A percentile compares a stretch with the other conserved stretches of the same genome.
Evolutionary conservation across 805 yeast genomes (phyloP).

Genomic region (Lachancea lanzarotensis): DNA sequence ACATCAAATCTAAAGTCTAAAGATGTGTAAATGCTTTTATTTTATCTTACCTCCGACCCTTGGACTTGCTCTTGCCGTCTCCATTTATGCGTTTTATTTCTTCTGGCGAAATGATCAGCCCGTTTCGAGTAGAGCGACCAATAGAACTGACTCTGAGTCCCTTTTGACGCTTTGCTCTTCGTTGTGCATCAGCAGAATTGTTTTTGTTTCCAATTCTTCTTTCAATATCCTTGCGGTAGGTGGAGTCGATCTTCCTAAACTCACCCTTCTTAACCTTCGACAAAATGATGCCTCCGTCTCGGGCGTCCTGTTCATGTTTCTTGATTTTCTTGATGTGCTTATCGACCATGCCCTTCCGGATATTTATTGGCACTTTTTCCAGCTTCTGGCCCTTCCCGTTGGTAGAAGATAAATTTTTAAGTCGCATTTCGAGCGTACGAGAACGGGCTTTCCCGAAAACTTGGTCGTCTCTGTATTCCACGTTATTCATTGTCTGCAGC

Average conservation of each 20-base stretch:
- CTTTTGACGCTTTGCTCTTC: slow-evolving; percentile 48
- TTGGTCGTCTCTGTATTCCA: slow-evolving; percentile 36
- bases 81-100: slow-evolving; percentile 53
- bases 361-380: slow-evolving; percentile 82
- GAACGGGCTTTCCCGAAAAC: slow-evolving; percentile 65
- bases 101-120: slow-evolving; percentile 58
- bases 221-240: slow-evolving; percentile 33
- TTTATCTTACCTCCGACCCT: not conserved
- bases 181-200: slow-evolving; percentile 41
- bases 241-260: slow-evolving; percentile 50
- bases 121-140: slow-evolving; percentile 74
- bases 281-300: slow-evolving; percentile 84
- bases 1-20: too few species aligned
- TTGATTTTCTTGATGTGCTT: slow-evolving; percentile 46
- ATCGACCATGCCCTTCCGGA: slow-evolving; percentile 76
- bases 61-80: not conserved
- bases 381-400: slow-evolving; percentile 38
- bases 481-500: slow-evolving; percentile 47
- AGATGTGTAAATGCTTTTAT: too few species aligned
- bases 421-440: slow-evolving; percentile 54
- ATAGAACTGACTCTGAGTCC: slow-evolving; percentile 73
- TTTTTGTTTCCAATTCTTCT: slow-evolving; percentile 43
- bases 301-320: slow-evolving; percentile 68
- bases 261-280: slow-evolving; percentile 65
- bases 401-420: slow-evolving; percentile 42